Base-by-base conservation (phyloP, 331 rosid species). In the Phaseolus coccineus region DNA sequence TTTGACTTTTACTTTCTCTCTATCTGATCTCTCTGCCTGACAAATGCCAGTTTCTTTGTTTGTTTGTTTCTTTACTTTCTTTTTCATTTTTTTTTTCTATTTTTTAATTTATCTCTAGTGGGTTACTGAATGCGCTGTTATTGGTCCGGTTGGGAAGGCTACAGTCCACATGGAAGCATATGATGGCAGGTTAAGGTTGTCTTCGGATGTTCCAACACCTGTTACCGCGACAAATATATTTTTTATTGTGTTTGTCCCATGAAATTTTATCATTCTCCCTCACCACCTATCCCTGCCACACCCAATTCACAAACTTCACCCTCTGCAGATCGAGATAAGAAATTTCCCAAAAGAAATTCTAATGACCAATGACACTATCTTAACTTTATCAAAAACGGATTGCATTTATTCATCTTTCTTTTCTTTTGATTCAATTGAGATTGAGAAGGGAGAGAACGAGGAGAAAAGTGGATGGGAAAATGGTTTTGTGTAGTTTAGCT, bases 101-200 rank as follows among this genome's bases (percentile, higher is more conserved):
- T 39, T 28, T 69, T 48, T 3, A 31, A 31, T 50, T 33, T 5
- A 3, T 48, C 52, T 69, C 10, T 14, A 59, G 62, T 24, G 5
- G 24, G 52, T 25, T 73, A 14, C 25, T 4, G 25, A 16, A 16
- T 19, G 37, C 28, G 31, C 27, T 25, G 3, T 53, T 19, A 53
- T 53, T 53, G 59, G 59, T 7, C n/a, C 2, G 0, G 44, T 22
- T 47, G 37, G 19, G 6, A n/a, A 44, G 82, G 85, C 8, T 61
- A 39, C 56, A 40, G 24, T 81, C n/a, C 77, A 69, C 85, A 37
- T 57, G 76, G 27, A 51, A 28, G 57, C 56, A 47, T 27, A 51
- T 72, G 73, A 67, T 66, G 78, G 30, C 71, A 39, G 63, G 85
- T 82, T 82, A 86, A 87, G 94, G 94, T 88, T 88, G 91, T 90